phyloP scores from a whole-genome alignment of 768 basidiomycete species.

The Podaxis mareebaensis region DNA sequence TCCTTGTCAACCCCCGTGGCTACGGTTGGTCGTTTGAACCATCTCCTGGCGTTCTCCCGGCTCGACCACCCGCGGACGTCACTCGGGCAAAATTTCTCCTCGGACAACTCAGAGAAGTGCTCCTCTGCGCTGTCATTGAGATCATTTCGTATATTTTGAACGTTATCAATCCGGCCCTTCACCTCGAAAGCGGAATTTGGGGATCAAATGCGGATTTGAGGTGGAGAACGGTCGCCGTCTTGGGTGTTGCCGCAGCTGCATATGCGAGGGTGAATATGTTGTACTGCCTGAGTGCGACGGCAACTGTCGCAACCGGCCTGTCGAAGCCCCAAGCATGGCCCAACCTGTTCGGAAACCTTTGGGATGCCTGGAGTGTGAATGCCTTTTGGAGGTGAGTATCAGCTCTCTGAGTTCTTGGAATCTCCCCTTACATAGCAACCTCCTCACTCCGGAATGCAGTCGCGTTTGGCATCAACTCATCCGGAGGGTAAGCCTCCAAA shows the following conservation, averaged over 20 bases:
- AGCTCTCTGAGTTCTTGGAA: neutral
- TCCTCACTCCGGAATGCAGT: slow-evolving; percentile 16
- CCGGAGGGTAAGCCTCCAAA: slow-evolving; percentile 29
- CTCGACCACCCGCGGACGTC: neutral
- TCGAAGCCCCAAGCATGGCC: slow-evolving; percentile 15
- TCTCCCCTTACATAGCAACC: neutral
- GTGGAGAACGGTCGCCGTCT: neutral
- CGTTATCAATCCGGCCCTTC: neutral
- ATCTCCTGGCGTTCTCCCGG: neutral
- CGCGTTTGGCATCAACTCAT: slow-evolving; percentile 39
- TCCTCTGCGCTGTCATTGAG: neutral
- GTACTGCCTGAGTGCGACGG: neutral
- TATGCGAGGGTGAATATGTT: neutral
- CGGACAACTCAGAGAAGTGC: neutral
- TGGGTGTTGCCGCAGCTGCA: neutral
- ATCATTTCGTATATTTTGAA: neutral
- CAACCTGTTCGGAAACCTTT: slow-evolving; percentile 3
- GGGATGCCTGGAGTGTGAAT: slow-evolving; percentile 8
- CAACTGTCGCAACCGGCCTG: slow-evolving; percentile 2
- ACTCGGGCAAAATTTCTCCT: neutral
- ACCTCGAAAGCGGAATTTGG: neutral
- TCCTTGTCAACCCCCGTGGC: slow-evolving; percentile 5
- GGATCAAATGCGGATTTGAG: neutral
- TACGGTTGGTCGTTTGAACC: slow-evolving; percentile 7
- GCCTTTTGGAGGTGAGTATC: slow-evolving; percentile 14